Conservation (phyloP, 140 eudicot species). For the Stevia rebaudiana region DNA sequence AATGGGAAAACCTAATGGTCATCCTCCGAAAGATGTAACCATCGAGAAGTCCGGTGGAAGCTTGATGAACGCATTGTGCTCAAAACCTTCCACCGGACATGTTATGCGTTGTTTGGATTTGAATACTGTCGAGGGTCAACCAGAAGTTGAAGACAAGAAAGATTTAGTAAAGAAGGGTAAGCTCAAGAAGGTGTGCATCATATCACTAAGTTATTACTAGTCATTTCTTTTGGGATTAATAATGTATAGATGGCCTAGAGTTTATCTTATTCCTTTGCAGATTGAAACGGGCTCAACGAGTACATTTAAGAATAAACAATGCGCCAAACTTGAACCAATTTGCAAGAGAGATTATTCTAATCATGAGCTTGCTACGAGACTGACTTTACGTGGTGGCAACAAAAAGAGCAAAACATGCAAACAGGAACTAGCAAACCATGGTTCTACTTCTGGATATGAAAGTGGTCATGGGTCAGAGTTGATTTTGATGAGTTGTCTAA, state of each 20-base stretch:
- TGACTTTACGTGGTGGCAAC: not conserved
- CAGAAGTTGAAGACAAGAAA: not conserved
- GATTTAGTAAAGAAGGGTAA: not conserved
- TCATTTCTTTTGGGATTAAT: no score
- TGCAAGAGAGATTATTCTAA: no score
- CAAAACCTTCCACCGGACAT: not conserved
- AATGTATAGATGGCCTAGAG: no score
- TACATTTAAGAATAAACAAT: not conserved
- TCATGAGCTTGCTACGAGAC: not conserved
- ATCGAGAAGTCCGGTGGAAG: not conserved
- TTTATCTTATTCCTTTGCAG: not conserved
- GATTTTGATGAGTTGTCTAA: conserved; percentile 24
- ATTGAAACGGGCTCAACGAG: not conserved
- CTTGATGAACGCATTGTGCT: not conserved
- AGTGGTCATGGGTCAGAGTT: not conserved
- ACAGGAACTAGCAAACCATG: not conserved
- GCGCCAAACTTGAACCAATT: not conserved
- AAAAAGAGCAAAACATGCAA: not conserved
- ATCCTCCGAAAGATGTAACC: conserved; percentile 18
- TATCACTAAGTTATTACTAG: no score
- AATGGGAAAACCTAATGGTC: not conserved
- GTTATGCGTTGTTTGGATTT: not conserved
- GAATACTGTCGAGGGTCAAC: not conserved
- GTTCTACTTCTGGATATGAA: not conserved
- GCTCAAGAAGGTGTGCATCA: no score